A percentile compares a stretch with the other conserved stretches of the same genome.
Conservation (phyloP, 1,139 yeast species). For the Dujonia santamariae region DNA sequence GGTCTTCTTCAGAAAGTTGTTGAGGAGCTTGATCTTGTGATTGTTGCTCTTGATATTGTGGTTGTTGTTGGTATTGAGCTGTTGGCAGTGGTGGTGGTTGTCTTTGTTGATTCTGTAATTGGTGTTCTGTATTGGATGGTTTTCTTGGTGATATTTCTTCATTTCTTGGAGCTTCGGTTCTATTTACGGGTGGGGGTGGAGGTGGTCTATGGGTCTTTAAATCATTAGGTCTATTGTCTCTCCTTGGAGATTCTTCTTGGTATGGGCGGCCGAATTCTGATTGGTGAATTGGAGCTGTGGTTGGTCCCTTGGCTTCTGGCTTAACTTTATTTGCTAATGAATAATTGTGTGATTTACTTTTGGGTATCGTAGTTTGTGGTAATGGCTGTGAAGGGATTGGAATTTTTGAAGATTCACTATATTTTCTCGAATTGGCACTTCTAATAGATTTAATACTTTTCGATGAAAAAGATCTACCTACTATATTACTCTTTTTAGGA, state of each 20-base stretch:
- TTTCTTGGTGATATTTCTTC: constrained; percentile 5
- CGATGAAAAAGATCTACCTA: constrained; percentile 39
- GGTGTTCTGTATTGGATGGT: neutral
- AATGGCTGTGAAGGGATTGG: constrained; percentile 14
- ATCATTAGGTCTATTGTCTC: constrained; percentile 29
- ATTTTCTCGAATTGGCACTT: constrained; percentile 17
- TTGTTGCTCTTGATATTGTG: constrained; percentile 10
- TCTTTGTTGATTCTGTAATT: constrained; percentile 11
- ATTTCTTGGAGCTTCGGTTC: constrained; percentile 5
- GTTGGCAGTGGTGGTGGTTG: neutral
- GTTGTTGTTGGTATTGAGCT: constrained; percentile 10
- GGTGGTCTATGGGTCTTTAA: constrained; percentile 20
- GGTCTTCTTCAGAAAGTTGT: constrained; percentile 6
- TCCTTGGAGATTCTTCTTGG: constrained; percentile 12
- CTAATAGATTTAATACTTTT: constrained; percentile 37
- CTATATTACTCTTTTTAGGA: constrained; percentile 19
- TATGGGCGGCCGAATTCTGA: constrained; percentile 23
- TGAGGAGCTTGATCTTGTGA: constrained; percentile 6
- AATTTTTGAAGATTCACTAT: constrained; percentile 19
- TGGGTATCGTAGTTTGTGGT: constrained; percentile 27
- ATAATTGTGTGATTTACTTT: constrained; percentile 42
- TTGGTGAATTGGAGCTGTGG: constrained; percentile 41
- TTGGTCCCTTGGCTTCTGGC: constrained; percentile 19
- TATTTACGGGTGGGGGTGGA: constrained; percentile 16
- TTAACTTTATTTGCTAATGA: constrained; percentile 26